These are phyloP conservation scores for Triticum timopheevii DNA, from an alignment of 176 grass and related monocot species.

Conservation along the genomic window DNA sequence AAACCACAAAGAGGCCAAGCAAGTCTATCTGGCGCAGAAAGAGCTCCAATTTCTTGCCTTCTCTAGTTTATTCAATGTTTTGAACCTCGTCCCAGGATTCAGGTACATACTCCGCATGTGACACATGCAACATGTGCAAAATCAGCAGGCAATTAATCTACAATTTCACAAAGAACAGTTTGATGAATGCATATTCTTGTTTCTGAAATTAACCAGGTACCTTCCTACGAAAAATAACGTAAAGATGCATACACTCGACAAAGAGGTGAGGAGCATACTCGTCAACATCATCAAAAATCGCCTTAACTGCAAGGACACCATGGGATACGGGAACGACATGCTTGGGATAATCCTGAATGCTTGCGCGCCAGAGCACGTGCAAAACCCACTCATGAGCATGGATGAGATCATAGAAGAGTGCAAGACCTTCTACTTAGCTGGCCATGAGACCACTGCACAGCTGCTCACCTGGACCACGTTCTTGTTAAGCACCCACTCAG, in stretches of 20 bases:
- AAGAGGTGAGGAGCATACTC: conserved; percentile 25
- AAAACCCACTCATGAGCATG: conserved; percentile 14
- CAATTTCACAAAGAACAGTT: no score
- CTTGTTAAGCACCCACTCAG: conserved; percentile 27
- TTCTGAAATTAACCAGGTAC: neutral
- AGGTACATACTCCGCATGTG: neutral
- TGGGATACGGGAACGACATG: conserved; percentile 41
- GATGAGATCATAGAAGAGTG: conserved; percentile 56
- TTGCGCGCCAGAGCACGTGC: neutral
- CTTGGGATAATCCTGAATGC: conserved; percentile 48
- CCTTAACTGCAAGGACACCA: neutral
- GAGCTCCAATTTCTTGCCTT: neutral
- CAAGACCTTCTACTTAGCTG: conserved; percentile 63
- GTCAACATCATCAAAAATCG: conserved; percentile 34
- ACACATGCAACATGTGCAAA: neutral
- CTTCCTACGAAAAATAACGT: conserved; percentile 33
- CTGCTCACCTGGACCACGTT: conserved; percentile 35
- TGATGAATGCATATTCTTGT: neutral
- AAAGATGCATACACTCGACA: conserved; percentile 28
- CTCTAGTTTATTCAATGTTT: neutral
- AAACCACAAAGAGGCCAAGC: neutral
- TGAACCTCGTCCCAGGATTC: neutral
- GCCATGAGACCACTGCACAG: conserved; percentile 40
- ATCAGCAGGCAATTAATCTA: neutral
- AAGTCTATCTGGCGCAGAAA: neutral